These are phyloP conservation scores for Ascochyta fabae DNA, from an alignment of 2,329 filamentous ascomycete genomes.

Conservation along the genomic window DNA sequence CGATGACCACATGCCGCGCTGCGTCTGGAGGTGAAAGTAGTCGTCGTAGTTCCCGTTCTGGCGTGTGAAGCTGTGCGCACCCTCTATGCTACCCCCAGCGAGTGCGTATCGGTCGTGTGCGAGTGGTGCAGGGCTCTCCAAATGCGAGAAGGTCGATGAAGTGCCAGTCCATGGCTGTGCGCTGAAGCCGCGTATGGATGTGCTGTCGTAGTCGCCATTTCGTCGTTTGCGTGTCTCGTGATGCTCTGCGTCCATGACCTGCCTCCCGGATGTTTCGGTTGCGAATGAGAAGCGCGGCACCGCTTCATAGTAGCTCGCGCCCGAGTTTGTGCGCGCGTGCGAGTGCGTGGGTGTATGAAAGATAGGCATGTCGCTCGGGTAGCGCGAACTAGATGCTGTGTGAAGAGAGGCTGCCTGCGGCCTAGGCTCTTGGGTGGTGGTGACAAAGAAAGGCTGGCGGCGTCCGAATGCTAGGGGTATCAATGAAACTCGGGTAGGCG, in stretches of 20 bases:
- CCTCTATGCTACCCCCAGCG: slow-evolving; percentile 57
- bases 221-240: slow-evolving; percentile 45
- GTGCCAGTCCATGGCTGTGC: slow-evolving; percentile 29
- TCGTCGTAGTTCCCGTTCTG: slow-evolving; percentile 52
- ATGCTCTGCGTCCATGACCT: slow-evolving; percentile 37
- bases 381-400: slow-evolving; percentile 31
- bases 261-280: slow-evolving; percentile 34
- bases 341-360: slow-evolving; percentile 30
- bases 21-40: slow-evolving; percentile 47
- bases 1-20: slow-evolving; percentile 46
- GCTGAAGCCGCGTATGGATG: slow-evolving; percentile 21
- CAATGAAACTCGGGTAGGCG: slow-evolving; percentile 3
- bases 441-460: slow-evolving; percentile 11
- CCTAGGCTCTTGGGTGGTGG: slow-evolving; percentile 15
- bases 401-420: slow-evolving; percentile 32
- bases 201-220: slow-evolving; percentile 18
- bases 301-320: slow-evolving; percentile 29
- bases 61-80: slow-evolving; percentile 49
- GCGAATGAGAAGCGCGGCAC: slow-evolving; percentile 32
- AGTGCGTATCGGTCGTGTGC: slow-evolving; percentile 60
- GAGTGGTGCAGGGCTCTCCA: slow-evolving; percentile 52
- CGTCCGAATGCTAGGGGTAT: background rate
- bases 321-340: slow-evolving; percentile 23
- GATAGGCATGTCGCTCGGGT: slow-evolving; percentile 38
- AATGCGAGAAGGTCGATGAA: slow-evolving; percentile 31